Evolutionary conservation across 2,329 filamentous ascomycete species (phyloP).

Genomic region (Exophiala calicioides): DNA sequence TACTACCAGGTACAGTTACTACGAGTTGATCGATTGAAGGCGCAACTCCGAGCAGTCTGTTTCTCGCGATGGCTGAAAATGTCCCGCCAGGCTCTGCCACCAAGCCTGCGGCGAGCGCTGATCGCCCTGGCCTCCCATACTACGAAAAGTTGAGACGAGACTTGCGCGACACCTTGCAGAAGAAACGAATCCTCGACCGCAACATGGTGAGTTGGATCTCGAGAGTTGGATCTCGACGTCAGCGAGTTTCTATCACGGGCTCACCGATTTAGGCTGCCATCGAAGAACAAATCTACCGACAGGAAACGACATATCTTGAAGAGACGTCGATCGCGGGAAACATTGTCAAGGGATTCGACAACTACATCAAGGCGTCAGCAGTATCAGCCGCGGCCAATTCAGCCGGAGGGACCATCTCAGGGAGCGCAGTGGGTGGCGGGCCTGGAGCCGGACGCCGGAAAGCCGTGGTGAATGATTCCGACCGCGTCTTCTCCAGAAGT

Average conservation of each 20-base stretch:
- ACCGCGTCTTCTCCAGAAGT: slow-evolving; percentile 52
- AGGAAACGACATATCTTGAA: slow-evolving; percentile 87
- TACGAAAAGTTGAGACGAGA: slow-evolving; percentile 72
- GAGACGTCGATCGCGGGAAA: slow-evolving; percentile 82
- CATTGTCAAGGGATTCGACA: slow-evolving; percentile 97
- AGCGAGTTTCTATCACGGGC: not conserved
- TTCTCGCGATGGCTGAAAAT: slow-evolving; percentile 43
- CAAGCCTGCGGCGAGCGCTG: slow-evolving; percentile 29
- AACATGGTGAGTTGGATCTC: slow-evolving; percentile 58
- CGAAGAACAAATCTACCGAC: slow-evolving; percentile 81
- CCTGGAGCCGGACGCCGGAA: slow-evolving; percentile 43
- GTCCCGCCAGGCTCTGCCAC: slow-evolving; percentile 36
- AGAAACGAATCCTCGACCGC: slow-evolving; percentile 65
- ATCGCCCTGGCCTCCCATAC: slow-evolving; percentile 57
- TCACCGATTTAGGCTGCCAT: slow-evolving; percentile 51
- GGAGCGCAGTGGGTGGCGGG: slow-evolving; percentile 35
- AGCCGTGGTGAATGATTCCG: slow-evolving; percentile 46
- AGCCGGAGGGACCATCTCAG: slow-evolving; percentile 55
- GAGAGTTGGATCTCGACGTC: not conserved
- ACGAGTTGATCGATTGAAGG: not conserved
- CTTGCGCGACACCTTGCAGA: slow-evolving; percentile 65
- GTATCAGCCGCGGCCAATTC: slow-evolving; percentile 38
- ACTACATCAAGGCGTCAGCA: slow-evolving; percentile 87
- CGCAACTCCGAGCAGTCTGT: not conserved
- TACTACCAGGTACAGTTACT: not conserved